phyloP scores from a whole-genome alignment of 2,329 filamentous ascomycete genomes.

The Ambrosiella xylebori region DNA sequence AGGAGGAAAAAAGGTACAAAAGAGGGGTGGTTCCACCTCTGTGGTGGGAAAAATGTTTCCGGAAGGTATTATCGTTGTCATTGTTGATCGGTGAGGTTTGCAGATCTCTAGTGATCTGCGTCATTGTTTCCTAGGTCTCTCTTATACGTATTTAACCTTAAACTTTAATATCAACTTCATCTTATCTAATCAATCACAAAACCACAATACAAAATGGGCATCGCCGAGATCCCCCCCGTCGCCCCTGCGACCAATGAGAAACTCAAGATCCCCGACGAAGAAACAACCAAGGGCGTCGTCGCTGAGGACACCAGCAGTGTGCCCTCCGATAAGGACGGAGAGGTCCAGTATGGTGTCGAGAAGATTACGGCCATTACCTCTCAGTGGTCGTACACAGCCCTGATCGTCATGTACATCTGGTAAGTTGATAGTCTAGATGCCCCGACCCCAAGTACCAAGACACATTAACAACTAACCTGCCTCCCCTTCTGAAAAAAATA shows the following conservation, averaged over 20 bases:
- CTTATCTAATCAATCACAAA: not conserved
- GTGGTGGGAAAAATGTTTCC: too few relatives aligned
- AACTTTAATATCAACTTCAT: not conserved
- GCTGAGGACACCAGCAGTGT: not conserved
- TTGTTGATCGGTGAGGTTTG: not conserved
- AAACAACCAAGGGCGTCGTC: not conserved
- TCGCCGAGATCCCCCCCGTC: not conserved
- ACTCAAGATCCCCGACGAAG: not conserved
- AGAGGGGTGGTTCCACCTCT: too few relatives aligned
- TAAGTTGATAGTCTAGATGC: conserved; percentile 19
- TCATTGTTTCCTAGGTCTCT: not conserved
- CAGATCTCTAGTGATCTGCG: not conserved
- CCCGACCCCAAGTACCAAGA: not conserved
- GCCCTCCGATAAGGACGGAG: conserved; percentile 13
- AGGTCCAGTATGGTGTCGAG: conserved; percentile 30
- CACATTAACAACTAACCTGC: not conserved
- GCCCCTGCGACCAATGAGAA: not conserved
- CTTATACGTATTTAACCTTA: not conserved
- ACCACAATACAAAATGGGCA: not conserved
- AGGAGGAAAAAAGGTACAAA: too few relatives aligned
- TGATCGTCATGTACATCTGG: conserved; percentile 28
- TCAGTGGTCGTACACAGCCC: conserved; percentile 25
- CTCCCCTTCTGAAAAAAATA: not conserved
- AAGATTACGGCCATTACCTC: conserved; percentile 31
- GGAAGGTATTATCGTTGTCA: not conserved